Base-by-base conservation (phyloP, 108 stramenopile species). In the Stephanodiscus minutulus region DNA sequence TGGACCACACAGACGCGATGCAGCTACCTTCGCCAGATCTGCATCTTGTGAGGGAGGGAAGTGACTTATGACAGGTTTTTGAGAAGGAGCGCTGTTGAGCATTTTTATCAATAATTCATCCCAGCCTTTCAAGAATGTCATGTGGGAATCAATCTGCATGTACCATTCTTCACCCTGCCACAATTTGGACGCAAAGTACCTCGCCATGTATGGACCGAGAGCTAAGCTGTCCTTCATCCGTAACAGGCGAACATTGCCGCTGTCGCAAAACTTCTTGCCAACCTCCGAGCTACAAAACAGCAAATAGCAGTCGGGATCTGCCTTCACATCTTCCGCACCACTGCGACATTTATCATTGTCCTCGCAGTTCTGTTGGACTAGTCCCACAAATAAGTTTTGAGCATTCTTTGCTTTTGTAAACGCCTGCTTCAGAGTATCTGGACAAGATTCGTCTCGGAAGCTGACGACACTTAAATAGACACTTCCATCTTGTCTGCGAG, bases 141-240 rank as follows among this genome's bases (percentile, higher is more conserved):
- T 96, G 82, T 98, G 97, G 7, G 96, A 83, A 84, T 98, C 97
- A 25, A 89, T 95, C 72, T 98, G 98, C 91, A 98, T 93, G 80
- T 89, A 98, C 87, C 89, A 98, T 60, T 81, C 66, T 74, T 98
- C 96, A n/a, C 96, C 98, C 66, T 88, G 72, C 96, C 96, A 98
- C 37, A 98, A 73, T 73, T 97, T 97, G 55, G 86, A 85, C 13
- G 88, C 88, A 84, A 97, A 89, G 68, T 91, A 97, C 50, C 97
- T 82, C 13, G 96, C 97, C 49, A 97, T 92, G 67, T 96, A 97
- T 0, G 97, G 97, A 11, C 97, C 97, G 27, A 97, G 74, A 11
- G 89, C 81, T 79, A 96, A 97, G n/a, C 87, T 72, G 68, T 99
- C 98, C 56, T 97, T 86, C 56, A 97, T 85, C 61, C 82, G 74